These are phyloP conservation scores for Beauveria caledonica DNA, from an alignment of 2,329 filamentous ascomycete genomes.

Conservation along the genomic window DNA sequence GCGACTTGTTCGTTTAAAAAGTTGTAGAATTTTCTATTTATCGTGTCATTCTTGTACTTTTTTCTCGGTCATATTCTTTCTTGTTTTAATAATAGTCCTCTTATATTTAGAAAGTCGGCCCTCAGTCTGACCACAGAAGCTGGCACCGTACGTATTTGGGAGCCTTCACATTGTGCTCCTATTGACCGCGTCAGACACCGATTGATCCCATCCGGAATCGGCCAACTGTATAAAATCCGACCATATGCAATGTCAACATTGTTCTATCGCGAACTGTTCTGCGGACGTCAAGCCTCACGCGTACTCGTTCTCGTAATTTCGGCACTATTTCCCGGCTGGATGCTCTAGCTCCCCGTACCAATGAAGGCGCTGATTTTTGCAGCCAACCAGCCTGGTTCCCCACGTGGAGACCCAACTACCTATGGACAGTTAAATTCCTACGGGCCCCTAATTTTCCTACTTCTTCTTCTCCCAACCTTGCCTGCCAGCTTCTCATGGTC, in stretches of 20 bases:
- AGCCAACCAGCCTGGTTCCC: not conserved
- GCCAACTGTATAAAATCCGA: not conserved
- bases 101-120: no score
- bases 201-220: not conserved
- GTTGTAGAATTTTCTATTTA: no score
- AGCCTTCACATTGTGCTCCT: no score
- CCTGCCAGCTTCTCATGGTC: not conserved
- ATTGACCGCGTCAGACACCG: no score
- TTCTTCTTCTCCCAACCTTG: not conserved
- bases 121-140: no score
- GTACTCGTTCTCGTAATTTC: constrained; percentile 10
- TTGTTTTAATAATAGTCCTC: no score
- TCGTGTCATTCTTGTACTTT: no score
- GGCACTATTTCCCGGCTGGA: not conserved
- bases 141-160: no score
- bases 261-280: not conserved
- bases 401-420: not conserved
- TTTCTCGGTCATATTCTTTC: no score
- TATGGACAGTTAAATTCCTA: no score
- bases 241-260: not conserved
- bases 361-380: not conserved
- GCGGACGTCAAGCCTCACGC: not conserved
- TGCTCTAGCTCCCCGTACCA: not conserved
- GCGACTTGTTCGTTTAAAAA: no score
- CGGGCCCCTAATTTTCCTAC: not conserved